Conservation (phyloP, 2,329 filamentous ascomycete genomes). For the Apiospora arundinis region DNA sequence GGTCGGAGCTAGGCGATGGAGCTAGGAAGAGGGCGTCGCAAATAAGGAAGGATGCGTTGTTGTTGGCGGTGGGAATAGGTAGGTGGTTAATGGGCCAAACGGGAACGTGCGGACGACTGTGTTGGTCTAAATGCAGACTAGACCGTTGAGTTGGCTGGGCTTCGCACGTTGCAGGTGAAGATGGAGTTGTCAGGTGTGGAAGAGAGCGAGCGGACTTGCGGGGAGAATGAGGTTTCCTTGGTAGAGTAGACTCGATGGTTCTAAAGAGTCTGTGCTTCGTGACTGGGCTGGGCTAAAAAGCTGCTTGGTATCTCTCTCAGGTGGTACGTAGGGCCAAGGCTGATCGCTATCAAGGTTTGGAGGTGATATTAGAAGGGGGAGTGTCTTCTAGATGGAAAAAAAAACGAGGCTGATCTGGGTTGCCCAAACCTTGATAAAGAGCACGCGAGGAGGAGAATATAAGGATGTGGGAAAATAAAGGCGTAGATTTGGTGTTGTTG, state of each 20-base stretch:
- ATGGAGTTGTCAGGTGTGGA: slow-evolving; percentile 4
- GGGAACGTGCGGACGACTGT: slow-evolving; percentile 11
- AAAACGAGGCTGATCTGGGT: not conserved
- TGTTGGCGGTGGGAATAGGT: slow-evolving; percentile 11
- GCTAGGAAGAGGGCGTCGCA: slow-evolving; percentile 4
- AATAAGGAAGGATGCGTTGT: slow-evolving; percentile 9
- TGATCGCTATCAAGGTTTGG: not conserved
- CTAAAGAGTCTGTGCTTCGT: not conserved
- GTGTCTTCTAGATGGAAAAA: slow-evolving; percentile 5
- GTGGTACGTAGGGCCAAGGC: slow-evolving; percentile 1
- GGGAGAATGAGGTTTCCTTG: slow-evolving; percentile 11
- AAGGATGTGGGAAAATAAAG: slow-evolving; percentile 17
- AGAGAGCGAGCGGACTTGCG: slow-evolving; percentile 8
- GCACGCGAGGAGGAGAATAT: not conserved
- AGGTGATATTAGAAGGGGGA: slow-evolving; percentile 3
- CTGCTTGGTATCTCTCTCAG: not conserved
- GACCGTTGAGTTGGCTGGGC: slow-evolving; percentile 14
- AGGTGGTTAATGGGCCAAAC: not conserved
- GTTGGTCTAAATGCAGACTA: not conserved
- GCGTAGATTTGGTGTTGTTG: slow-evolving; percentile 5
- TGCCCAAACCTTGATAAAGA: not conserved
- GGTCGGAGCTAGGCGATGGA: not conserved
- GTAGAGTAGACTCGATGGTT: not conserved
- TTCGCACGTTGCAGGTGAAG: slow-evolving; percentile 13
- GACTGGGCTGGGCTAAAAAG: not conserved